Percentiles rank a stretch among this genome's conserved stretches.
phyloP scores from a whole-genome alignment of 148 eudicot genomes.

The Fagopyrum tataricum region DNA sequence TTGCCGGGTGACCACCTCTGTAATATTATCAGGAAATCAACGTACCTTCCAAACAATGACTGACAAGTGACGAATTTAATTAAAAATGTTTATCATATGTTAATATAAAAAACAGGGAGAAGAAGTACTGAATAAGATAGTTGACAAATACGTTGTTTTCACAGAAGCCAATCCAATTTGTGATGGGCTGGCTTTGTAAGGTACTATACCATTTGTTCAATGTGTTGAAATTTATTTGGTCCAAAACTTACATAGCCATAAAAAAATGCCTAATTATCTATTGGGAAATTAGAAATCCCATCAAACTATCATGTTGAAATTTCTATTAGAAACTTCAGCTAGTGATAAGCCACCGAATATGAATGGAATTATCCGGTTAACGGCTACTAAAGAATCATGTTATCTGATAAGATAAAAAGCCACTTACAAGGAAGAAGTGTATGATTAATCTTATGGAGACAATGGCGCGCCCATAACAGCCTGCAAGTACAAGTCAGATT shows the following conservation, averaged over 20 bases:
- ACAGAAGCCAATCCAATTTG: background rate
- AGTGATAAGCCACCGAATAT: background rate
- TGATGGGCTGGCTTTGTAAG: background rate
- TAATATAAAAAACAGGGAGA: too few species aligned
- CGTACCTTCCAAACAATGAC: background rate
- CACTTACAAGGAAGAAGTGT: background rate
- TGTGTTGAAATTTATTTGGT: background rate
- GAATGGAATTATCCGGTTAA: background rate
- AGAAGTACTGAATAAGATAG: background rate
- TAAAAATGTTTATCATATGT: too few species aligned
- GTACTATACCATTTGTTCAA: background rate
- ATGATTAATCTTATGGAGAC: constrained; percentile 7
- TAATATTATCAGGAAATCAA: background rate
- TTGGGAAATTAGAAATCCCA: background rate
- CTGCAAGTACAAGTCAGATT: background rate
- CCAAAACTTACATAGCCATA: background rate
- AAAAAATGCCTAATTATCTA: background rate
- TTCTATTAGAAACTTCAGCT: background rate
- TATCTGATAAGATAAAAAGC: background rate
- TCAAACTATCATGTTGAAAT: background rate
- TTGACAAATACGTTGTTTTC: background rate
- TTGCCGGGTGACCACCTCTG: background rate
- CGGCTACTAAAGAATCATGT: background rate
- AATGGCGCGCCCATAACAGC: background rate
- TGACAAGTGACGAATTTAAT: too few species aligned